phyloP scores from a whole-genome alignment of 129 eudicot species.

The Smallanthus sonchifolius region DNA sequence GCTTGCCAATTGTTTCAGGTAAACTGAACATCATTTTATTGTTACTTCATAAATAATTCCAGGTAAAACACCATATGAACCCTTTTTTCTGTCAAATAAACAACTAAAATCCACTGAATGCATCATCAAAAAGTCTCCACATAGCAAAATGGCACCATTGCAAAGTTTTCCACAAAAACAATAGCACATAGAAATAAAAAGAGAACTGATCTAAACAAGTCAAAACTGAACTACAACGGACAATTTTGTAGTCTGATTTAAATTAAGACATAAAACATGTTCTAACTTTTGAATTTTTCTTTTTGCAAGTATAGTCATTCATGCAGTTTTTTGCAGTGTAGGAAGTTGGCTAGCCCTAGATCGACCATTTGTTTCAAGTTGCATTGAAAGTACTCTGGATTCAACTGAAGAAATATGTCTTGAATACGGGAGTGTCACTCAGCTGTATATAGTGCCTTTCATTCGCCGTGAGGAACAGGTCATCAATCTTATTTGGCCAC shows the following conservation, averaged over 20 bases:
- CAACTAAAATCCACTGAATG: constrained; percentile 4
- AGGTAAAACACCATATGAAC: not conserved
- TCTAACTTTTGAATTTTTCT: not conserved
- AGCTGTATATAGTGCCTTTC: constrained; percentile 80
- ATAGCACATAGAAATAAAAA: not conserved
- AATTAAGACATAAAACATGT: not conserved
- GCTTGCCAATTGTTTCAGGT: constrained; percentile 84
- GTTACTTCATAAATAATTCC: not conserved
- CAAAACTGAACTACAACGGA: not conserved
- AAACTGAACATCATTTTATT: constrained; percentile 12
- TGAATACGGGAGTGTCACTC: constrained; percentile 95
- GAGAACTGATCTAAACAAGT: not conserved
- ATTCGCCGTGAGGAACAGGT: constrained; percentile 84
- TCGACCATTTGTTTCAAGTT: constrained; percentile 68
- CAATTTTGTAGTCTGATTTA: not conserved
- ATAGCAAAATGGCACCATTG: not conserved
- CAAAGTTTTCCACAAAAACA: not conserved
- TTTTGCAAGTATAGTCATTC: constrained; percentile 1
- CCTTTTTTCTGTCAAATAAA: not conserved
- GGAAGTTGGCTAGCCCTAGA: constrained; percentile 94
- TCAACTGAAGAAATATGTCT: constrained; percentile 61
- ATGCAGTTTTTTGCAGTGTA: constrained; percentile 47
- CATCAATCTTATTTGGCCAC: not conserved
- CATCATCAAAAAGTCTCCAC: not conserved
- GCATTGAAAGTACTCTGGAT: constrained; percentile 42